Conservation (phyloP, 441 rosid genomes). For the Euphorbia neoarborescens region DNA sequence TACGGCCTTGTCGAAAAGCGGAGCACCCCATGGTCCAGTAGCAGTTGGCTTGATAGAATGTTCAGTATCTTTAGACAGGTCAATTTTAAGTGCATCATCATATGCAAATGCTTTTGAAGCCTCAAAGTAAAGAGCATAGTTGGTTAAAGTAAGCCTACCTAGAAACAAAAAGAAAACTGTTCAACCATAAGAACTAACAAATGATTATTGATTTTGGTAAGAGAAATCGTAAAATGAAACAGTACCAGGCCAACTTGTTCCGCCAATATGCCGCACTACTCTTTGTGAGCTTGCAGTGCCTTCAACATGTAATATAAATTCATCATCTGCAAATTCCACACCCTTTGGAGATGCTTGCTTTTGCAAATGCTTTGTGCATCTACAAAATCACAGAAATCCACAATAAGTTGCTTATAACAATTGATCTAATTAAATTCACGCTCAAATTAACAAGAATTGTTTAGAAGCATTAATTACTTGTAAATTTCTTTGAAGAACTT, state of each 20-base stretch:
- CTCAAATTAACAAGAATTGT: too few relatives aligned
- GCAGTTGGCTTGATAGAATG: slow-evolving; percentile 56
- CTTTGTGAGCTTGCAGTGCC: slow-evolving; percentile 81
- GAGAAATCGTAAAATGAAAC: background rate
- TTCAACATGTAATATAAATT: slow-evolving; percentile 81
- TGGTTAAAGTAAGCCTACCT: slow-evolving; percentile 89
- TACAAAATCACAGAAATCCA: slow-evolving; percentile 17
- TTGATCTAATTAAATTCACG: background rate
- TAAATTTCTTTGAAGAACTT: slow-evolving; percentile 64
- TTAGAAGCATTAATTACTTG: slow-evolving; percentile 43
- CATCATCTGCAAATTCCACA: slow-evolving; percentile 67
- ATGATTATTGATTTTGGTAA: too few relatives aligned
- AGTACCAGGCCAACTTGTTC: slow-evolving; percentile 89
- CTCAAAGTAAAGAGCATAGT: slow-evolving; percentile 90
- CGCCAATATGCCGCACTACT: slow-evolving; percentile 76
- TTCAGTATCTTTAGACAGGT: slow-evolving; percentile 48
- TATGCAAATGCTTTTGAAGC: slow-evolving; percentile 60
- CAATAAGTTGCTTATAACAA: background rate
- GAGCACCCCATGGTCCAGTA: slow-evolving; percentile 96
- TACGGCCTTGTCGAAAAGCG: slow-evolving; percentile 87
- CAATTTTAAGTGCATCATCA: slow-evolving; percentile 75
- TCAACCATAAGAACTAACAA: background rate
- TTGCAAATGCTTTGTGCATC: slow-evolving; percentile 68
- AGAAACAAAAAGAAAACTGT: slow-evolving; percentile 21
- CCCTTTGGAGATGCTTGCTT: slow-evolving; percentile 67